Base-by-base conservation (phyloP, 2,329 filamentous ascomycete species). In the Penicillium concentricum region DNA sequence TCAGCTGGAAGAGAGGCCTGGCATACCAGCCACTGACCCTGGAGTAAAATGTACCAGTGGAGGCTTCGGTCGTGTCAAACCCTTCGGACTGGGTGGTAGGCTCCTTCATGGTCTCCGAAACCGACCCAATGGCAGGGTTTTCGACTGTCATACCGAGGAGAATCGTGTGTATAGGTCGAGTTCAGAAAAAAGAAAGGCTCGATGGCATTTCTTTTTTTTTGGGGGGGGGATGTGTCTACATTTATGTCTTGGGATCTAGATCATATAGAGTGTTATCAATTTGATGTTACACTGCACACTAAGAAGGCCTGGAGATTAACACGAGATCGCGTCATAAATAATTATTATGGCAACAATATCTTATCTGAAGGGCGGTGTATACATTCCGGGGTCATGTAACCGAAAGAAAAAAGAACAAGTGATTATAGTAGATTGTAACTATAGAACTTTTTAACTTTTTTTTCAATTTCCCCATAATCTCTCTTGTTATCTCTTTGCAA, bases 1-100 rank as follows among this genome's bases (percentile, higher is more conserved):
- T 67, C 39, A 90, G 80, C 76, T 90, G 87, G 56, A 86, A 72
- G 12, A 42, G 5, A 24, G 39, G 39, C 7, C 5, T 15, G 24
- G 22, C 24, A 26, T 42, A 42, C 39, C 39, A 42, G 22, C 13
- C 10, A 4, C 39, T 22, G 20, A 42, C 6, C 9, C 24, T 42
- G 39, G 39, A 24, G 22, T 8, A 42, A 20, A 26, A 12, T 13
- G 20, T 22, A 22, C 39, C 22, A 42, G 32, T 2, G 15, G 32
- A 24, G 39, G 13, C 18, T 26, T 16, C 12, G 39, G 39, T 2
- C 7, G 22, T 8, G 2, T 42, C 22, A 15, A 42, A 5, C 2
- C 6, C 4, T 16, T 42, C 39, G 4, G 39, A 42, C 39, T 42
- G 18, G 24, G 39, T 20, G 13, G 12, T 12, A 22, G 20, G 24